These are phyloP conservation scores for Fraxinus angustifolia DNA, from an alignment of 305 asterid species.

Conservation along the genomic window DNA sequence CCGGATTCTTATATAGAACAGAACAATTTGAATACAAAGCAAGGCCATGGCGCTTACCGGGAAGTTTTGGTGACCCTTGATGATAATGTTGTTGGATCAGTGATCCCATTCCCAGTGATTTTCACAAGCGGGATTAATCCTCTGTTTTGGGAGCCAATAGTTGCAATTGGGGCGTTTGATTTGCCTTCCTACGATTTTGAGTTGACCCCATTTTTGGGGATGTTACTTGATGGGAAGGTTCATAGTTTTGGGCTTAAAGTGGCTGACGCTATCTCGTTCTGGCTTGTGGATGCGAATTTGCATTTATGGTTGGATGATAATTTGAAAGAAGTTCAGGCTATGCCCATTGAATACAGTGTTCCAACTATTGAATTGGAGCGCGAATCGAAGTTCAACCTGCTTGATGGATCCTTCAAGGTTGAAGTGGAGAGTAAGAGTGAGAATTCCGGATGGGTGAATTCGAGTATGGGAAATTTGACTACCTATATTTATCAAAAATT, in stretches of 20 bases:
- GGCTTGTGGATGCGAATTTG: conserved; percentile 78
- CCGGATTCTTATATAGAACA: conserved; percentile 54
- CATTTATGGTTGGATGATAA: conserved; percentile 72
- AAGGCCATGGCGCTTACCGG: conserved; percentile 75
- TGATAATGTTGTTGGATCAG: conserved; percentile 53
- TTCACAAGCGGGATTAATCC: conserved; percentile 82
- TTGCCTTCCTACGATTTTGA: conserved; percentile 75
- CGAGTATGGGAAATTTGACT: conserved; percentile 60
- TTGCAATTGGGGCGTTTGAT: conserved; percentile 77
- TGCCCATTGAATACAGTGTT: conserved; percentile 24
- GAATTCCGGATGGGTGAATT: conserved; percentile 65
- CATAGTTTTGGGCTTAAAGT: conserved; percentile 55
- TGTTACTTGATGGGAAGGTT: conserved; percentile 49
- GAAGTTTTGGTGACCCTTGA: conserved; percentile 66
- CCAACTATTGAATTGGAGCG: conserved; percentile 35
- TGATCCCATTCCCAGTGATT: conserved; percentile 74
- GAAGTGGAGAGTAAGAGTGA: conserved; percentile 42
- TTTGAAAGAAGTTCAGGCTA: conserved; percentile 47
- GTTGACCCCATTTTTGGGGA: conserved; percentile 60
- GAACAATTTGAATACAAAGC: conserved; percentile 33
- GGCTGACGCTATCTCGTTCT: conserved; percentile 55
- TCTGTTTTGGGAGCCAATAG: conserved; percentile 79
- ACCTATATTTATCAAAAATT: conserved; percentile 28
- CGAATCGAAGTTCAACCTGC: conserved; percentile 29
- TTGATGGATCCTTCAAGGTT: conserved; percentile 49